Conservation (phyloP, 2,329 filamentous ascomycete genomes). For the Fusarium sp. region DNA sequence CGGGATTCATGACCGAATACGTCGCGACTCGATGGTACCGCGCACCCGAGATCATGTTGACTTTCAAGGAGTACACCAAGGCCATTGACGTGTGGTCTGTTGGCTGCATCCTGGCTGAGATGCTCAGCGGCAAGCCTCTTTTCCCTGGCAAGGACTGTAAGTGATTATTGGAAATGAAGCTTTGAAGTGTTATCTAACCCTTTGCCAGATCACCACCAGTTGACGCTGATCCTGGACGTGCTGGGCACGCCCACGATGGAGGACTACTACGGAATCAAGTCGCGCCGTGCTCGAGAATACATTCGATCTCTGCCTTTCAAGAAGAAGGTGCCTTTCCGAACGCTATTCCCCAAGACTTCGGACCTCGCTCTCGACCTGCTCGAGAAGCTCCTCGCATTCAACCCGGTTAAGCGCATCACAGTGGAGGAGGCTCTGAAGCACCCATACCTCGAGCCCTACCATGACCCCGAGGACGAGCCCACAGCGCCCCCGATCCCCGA, state of each 20-base stretch:
- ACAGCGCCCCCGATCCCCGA: conserved; percentile 96
- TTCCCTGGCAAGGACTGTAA: conserved; percentile 98
- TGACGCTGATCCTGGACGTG: conserved; percentile 96
- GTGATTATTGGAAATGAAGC: conserved; percentile 49
- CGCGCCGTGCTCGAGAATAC: conserved; percentile 94
- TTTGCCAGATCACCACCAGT: conserved; percentile 89
- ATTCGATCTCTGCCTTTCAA: conserved; percentile 98
- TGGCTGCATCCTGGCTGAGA: conserved; percentile 97
- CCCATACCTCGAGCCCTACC: conserved; percentile 97
- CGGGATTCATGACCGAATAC: conserved; percentile 99
- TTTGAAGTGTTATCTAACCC: conserved; percentile 7
- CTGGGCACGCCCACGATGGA: conserved; percentile 99
- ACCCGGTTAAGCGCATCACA: conserved; percentile 97
- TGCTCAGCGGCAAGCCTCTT: conserved; percentile 97
- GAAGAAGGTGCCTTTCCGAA: conserved; percentile 99
- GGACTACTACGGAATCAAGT: conserved; percentile 99
- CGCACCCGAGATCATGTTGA: conserved; percentile 99
- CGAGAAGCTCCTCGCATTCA: conserved; percentile 96
- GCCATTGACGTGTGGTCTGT: conserved; percentile 99
- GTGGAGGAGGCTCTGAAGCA: conserved; percentile 98
- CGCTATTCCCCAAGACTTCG: conserved; percentile 99
- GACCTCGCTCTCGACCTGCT: conserved; percentile 92
- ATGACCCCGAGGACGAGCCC: conserved; percentile 98
- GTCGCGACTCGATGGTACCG: conserved; percentile 99
- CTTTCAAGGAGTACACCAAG: conserved; percentile 99